A percentile compares a stretch with the other conserved stretches of the same genome.
Evolutionary conservation across 129 eudicot species (phyloP).

Genomic region (Centaurea solstitialis): DNA sequence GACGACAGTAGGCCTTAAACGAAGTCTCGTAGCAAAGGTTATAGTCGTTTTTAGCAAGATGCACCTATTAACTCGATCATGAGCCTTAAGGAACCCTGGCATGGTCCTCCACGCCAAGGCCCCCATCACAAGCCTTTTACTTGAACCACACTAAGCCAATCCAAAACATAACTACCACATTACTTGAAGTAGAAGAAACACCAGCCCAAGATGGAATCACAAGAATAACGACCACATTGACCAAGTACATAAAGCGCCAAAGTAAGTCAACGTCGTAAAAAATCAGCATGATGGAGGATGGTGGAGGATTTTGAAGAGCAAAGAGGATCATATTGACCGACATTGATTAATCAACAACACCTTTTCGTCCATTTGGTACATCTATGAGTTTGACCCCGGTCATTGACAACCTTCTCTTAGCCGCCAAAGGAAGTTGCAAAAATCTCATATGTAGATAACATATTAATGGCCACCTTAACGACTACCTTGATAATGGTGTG

Average conservation of each 20-base stretch:
- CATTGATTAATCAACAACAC: conserved; percentile 97
- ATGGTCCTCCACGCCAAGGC: no score
- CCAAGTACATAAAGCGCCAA: conserved; percentile 96
- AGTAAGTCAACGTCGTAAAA: conserved; percentile 95
- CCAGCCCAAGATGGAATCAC: conserved; percentile 76
- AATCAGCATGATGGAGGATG: conserved; percentile 84
- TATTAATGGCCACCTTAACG: conserved; percentile 39
- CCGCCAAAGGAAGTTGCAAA: conserved; percentile 76
- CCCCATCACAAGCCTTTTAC: conserved; percentile 54
- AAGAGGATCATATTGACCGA: conserved; percentile 95
- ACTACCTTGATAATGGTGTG: conserved; percentile 75
- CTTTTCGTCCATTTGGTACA: conserved; percentile 97
- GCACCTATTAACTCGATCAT: no score
- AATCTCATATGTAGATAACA: conserved; percentile 92
- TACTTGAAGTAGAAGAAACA: conserved; percentile 78
- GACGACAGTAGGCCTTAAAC: no score
- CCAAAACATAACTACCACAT: conserved; percentile 89
- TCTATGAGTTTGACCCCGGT: conserved; percentile 89
- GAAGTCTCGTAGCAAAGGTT: no score
- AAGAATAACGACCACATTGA: conserved; percentile 85
- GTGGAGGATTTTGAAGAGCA: conserved; percentile 94
- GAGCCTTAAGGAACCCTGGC: no score
- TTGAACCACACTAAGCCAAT: conserved; percentile 80
- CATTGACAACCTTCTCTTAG: conserved; percentile 95
- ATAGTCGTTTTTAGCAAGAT: no score